A percentile compares a stretch with the other conserved stretches of the same genome.
Conservation (phyloP, 345 rosid species). For the Aegle marmelos region DNA sequence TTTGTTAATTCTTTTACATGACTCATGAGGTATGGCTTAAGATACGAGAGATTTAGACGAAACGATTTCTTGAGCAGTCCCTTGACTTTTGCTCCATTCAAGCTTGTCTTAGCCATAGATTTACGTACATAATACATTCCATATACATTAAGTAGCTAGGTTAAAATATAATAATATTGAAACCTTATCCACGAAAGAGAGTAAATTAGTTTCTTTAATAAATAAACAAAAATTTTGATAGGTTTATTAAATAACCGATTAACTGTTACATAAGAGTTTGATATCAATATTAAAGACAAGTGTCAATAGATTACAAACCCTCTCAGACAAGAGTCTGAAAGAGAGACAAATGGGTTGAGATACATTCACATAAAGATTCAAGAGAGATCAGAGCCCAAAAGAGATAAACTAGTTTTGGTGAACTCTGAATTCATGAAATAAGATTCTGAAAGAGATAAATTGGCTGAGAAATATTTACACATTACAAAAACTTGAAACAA, state of each 20-base stretch:
- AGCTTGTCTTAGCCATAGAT: neutral
- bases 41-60: constrained; percentile 34
- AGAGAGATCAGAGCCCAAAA: too few relatives aligned
- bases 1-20: constrained; percentile 3
- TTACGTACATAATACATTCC: neutral
- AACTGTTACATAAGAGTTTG: too few relatives aligned
- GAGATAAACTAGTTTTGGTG: neutral
- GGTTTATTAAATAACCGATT: too few relatives aligned
- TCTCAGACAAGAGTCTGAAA: too few relatives aligned
- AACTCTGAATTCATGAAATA: neutral
- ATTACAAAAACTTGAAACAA: too few relatives aligned
- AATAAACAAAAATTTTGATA: too few relatives aligned
- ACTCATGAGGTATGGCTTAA: constrained; percentile 30
- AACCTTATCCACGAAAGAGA: too few relatives aligned
- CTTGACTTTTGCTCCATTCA: constrained; percentile 24
- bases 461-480: too few relatives aligned
- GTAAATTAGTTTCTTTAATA: too few relatives aligned
- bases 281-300: neutral
- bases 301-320: too few relatives aligned
- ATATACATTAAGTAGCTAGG: neutral
- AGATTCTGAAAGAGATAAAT: neutral
- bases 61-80: constrained; percentile 25
- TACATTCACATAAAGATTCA: neutral
- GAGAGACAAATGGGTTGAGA: neutral
- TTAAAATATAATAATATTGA: neutral